Base-by-base conservation (phyloP, 495 filamentous ascomycete species). In the Xanthoparmelia taractica region DNA sequence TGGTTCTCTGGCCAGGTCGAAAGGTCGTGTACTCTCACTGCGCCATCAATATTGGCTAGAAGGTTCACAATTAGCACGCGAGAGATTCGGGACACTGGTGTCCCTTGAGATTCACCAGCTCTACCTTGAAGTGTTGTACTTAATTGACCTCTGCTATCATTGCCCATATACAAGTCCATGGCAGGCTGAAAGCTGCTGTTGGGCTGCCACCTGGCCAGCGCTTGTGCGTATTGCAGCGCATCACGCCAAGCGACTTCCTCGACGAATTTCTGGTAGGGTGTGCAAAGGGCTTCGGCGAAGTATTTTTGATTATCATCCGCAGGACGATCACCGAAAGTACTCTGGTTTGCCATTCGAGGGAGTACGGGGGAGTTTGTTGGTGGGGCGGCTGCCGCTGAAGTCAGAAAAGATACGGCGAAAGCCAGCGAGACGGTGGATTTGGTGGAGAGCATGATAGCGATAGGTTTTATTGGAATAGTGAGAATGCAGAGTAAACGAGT, bases 141-240 rank as follows among this genome's bases (percentile, higher is more conserved):
- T 2, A 58, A 27, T 13, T 1, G 33, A 4, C 56, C 34, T 2
- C 20, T 8, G 12, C 41, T 47, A 54, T 61, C 59, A 0, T 8
- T 61, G 40, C 59, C 59, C 59, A 61, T 61, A 8, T 52, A 61
- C 18, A 61, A 17, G n/a, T 61, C 59, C 59, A 61, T 61, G 12
- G 59, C 47, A 18, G 36, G 13, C 11, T 61, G 59, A 38, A 45
- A 61, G 27, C 12, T 31, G 0, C 41, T 18, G 17, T 61, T 61
- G 33, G 41, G 37, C 5, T 13, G 59, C 59, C 59, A 61, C 23
- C 37, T 40, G 23, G 59, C 59, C 56, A 58, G 40, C 8, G 56
- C 34, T 20, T 38, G n/a, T 25, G 56, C 56, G 34, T 38, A 58
- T 10, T 8, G 20, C 10, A 10, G 25, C 25, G 56, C 56, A 58